Evolutionary conservation across 495 filamentous ascomycete species (phyloP).

Genomic region (Aspergillus olivimuriae): DNA sequence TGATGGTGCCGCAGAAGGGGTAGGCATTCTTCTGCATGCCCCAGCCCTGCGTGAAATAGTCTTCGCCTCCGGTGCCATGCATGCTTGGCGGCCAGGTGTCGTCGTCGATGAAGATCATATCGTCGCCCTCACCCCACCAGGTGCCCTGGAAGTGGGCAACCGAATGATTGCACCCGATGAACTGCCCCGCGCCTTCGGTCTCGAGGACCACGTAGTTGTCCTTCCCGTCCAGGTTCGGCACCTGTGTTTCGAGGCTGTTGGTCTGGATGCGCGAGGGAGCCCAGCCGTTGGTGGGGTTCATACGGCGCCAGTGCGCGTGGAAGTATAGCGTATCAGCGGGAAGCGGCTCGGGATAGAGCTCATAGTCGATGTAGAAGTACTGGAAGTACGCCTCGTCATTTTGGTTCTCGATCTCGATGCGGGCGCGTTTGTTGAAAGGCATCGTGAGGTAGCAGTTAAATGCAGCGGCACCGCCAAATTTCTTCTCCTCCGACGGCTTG

Average conservation of each 20-base stretch:
- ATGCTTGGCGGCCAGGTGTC: slow-evolving; percentile 20
- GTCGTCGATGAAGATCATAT: slow-evolving; percentile 24
- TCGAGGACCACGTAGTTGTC: slow-evolving; percentile 11
- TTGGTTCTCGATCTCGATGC: slow-evolving; percentile 18
- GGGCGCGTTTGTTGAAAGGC: slow-evolving; percentile 18
- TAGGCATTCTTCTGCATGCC: slow-evolving; percentile 18
- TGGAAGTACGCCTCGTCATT: slow-evolving; percentile 15
- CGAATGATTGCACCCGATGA: slow-evolving; percentile 20
- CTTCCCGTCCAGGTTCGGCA: slow-evolving; percentile 6
- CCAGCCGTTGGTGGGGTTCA: slow-evolving; percentile 20
- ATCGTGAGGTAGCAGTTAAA: slow-evolving; percentile 19
- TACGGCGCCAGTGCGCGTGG: slow-evolving; percentile 19
- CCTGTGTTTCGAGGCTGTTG: slow-evolving; percentile 7
- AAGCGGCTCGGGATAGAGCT: slow-evolving; percentile 15
- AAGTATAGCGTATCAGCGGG: slow-evolving; percentile 19
- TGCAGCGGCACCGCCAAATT: slow-evolving; percentile 17
- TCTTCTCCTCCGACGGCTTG: slow-evolving; percentile 17
- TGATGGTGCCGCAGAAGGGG: slow-evolving; percentile 17
- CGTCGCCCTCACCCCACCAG: slow-evolving; percentile 22
- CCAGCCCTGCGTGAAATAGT: slow-evolving; percentile 8
- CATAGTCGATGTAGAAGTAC: slow-evolving; percentile 23
- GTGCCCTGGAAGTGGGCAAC: slow-evolving; percentile 16
- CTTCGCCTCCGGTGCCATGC: slow-evolving; percentile 16
- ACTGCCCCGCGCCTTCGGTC: slow-evolving; percentile 14
- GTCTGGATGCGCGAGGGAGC: slow-evolving; percentile 11